phyloP scores from a whole-genome alignment of 441 rosid species.

The Capsella rubella region DNA sequence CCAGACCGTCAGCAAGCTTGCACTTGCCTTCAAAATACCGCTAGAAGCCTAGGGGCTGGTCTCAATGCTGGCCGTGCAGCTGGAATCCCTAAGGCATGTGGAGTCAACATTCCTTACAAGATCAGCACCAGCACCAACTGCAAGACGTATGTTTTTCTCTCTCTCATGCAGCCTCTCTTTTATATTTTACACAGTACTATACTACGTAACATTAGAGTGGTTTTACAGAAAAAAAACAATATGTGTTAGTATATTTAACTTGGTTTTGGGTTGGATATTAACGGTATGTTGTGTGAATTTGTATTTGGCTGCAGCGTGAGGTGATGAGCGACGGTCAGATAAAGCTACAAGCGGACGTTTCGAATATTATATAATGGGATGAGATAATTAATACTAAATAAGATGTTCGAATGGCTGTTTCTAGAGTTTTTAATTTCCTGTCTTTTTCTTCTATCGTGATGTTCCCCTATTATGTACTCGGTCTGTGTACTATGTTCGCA shows the following conservation, averaged over 20 bases:
- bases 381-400: slow-evolving; percentile 29
- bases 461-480: slow-evolving; percentile 27
- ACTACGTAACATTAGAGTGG: not conserved
- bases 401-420: slow-evolving; percentile 34
- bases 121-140: slow-evolving; percentile 61
- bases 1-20: slow-evolving; percentile 57
- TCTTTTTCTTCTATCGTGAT: not conserved
- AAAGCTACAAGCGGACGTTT: slow-evolving; percentile 20
- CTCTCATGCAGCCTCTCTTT: not conserved
- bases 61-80: slow-evolving; percentile 36
- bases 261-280: not conserved
- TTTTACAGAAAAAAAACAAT: not conserved
- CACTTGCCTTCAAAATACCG: slow-evolving; percentile 47
- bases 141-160: slow-evolving; percentile 40
- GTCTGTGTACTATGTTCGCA: slow-evolving; percentile 3
- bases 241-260: not conserved
- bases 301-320: slow-evolving; percentile 39
- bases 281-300: slow-evolving; percentile 5
- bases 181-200: not conserved
- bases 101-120: slow-evolving; percentile 53
- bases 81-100: slow-evolving; percentile 49
- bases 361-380: slow-evolving; percentile 13
- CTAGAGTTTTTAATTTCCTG: slow-evolving; percentile 21
- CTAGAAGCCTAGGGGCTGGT: not conserved
- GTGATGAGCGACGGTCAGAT: slow-evolving; percentile 21